Conservation (phyloP, 768 basidiomycete species). For the Trametes cingulata region DNA sequence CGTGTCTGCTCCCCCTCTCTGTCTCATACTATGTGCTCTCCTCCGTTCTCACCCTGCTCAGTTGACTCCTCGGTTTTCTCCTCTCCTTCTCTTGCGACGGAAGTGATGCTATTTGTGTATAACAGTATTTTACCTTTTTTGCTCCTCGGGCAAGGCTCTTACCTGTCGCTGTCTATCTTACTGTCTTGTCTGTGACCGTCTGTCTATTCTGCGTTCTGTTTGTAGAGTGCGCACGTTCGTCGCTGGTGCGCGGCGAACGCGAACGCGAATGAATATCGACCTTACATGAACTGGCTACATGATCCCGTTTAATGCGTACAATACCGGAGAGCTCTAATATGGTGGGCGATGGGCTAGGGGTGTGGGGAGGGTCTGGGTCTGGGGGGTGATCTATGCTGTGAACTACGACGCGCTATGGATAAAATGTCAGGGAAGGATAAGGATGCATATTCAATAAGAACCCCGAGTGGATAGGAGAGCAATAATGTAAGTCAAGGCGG, state of each 20-base stretch:
- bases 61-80: background rate
- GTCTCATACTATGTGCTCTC: background rate
- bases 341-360: background rate
- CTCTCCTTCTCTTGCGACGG: background rate
- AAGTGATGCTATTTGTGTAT: background rate
- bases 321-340: background rate
- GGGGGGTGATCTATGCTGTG: background rate
- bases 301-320: constrained; percentile 5
- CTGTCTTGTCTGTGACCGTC: background rate
- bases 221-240: background rate
- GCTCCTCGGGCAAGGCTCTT: background rate
- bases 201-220: background rate
- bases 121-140: background rate
- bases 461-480: too few species aligned
- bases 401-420: background rate
- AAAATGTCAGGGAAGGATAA: background rate
- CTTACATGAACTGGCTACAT: background rate
- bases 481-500: background rate
- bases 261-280: background rate
- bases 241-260: background rate
- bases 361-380: background rate
- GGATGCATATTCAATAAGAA: background rate
- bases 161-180: background rate
- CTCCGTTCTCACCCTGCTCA: background rate
- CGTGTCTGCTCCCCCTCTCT: background rate